Evolutionary conservation across 2,329 filamentous ascomycete species (phyloP).

Genomic region (Celoporthe dispersa): DNA sequence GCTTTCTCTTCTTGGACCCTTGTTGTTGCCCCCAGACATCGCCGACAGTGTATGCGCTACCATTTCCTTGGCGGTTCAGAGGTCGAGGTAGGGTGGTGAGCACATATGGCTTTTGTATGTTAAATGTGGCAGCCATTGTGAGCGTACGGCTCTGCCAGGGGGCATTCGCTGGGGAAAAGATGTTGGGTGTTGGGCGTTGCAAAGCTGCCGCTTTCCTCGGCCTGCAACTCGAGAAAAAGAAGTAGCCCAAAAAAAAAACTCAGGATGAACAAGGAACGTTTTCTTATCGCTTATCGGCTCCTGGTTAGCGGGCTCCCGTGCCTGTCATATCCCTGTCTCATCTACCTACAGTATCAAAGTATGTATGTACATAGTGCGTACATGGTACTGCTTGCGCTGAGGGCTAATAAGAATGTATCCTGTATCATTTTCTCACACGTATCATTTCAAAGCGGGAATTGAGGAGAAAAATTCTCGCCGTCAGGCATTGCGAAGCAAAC

Average conservation of each 20-base stretch:
- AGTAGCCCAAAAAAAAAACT: constrained; percentile 28
- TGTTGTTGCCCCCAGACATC: constrained; percentile 65
- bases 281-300: constrained; percentile 28
- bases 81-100: constrained; percentile 63
- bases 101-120: constrained; percentile 67
- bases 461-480: neutral
- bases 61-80: constrained; percentile 50
- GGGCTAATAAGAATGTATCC: neutral
- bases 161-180: neutral
- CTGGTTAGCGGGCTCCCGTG: neutral
- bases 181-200: neutral
- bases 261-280: constrained; percentile 24
- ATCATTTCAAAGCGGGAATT: neutral
- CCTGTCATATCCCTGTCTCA: constrained; percentile 1
- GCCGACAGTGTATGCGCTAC: constrained; percentile 58
- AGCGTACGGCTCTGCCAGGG: constrained; percentile 10
- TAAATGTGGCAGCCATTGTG: constrained; percentile 62
- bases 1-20: constrained; percentile 64
- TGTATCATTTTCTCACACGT: neutral
- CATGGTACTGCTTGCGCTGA: neutral
- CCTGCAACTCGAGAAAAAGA: neutral
- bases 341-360: neutral
- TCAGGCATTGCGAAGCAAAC: neutral
- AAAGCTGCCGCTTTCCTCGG: constrained; percentile 4
- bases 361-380: neutral